Conservation (phyloP, 179 eudicot species). For the Gypsophila paniculata region DNA sequence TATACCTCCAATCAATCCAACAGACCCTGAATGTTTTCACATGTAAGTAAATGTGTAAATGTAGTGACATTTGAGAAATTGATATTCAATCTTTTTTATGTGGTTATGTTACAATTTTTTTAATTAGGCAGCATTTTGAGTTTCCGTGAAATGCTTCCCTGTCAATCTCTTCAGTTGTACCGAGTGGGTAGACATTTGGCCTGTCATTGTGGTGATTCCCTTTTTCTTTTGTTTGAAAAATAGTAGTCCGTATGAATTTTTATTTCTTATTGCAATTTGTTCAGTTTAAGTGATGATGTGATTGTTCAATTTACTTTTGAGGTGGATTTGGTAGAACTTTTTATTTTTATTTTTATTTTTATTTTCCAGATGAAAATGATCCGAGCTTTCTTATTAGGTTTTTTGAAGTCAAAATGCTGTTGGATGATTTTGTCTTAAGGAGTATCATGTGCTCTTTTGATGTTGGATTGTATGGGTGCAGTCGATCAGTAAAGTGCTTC, state of each 20-base stretch:
- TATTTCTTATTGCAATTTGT: not conserved
- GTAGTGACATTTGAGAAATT: no score
- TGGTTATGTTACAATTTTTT: not conserved
- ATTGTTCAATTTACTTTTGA: not conserved
- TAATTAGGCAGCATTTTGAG: not conserved
- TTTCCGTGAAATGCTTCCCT: not conserved
- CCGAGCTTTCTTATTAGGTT: not conserved
- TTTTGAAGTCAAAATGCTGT: no score
- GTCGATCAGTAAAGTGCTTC: no score
- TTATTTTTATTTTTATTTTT: no score
- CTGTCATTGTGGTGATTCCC: not conserved
- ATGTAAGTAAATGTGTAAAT: slow-evolving; percentile 64
- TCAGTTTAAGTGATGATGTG: not conserved
- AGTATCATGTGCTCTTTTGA: no score
- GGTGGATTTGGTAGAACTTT: no score
- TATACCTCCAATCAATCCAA: slow-evolving; percentile 94
- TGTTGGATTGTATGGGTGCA: no score
- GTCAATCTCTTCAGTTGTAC: not conserved
- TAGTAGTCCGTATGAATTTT: not conserved
- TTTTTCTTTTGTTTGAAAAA: not conserved
- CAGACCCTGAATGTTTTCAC: slow-evolving; percentile 99
- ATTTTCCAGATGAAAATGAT: not conserved
- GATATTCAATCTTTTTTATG: not conserved
- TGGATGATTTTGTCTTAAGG: no score
- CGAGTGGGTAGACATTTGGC: not conserved